These are phyloP conservation scores for Notholithocarpus densiflorus DNA, from an alignment of 306 rosid genomes.

Conservation along the genomic window DNA sequence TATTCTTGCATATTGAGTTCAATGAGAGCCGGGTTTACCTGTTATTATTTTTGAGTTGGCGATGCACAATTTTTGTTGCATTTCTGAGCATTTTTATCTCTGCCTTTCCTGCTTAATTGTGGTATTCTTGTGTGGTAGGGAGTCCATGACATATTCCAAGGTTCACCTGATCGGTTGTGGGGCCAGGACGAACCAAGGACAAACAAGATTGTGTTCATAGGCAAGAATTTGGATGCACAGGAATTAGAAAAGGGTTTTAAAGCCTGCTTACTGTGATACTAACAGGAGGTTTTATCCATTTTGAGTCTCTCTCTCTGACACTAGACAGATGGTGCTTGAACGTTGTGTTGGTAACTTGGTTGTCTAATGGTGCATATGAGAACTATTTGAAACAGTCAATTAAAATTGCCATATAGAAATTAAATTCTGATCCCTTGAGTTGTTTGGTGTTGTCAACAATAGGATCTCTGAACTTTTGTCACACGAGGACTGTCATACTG, in stretches of 20 bases:
- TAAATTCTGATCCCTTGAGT: not conserved
- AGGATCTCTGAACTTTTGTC: not conserved
- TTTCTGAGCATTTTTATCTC: not conserved
- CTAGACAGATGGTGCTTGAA: not conserved
- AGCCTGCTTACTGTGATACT: slow-evolving; percentile 61
- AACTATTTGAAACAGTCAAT: not conserved
- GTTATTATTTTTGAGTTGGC: not conserved
- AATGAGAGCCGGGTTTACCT: not conserved
- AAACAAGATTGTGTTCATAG: slow-evolving; percentile 90
- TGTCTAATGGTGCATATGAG: not conserved
- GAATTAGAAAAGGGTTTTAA: slow-evolving; percentile 80
- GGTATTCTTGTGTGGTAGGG: slow-evolving; percentile 53
- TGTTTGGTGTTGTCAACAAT: not conserved
- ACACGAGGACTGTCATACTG: too few relatives aligned
- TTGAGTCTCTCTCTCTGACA: not conserved
- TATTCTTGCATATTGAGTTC: too few relatives aligned
- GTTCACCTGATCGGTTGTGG: slow-evolving; percentile 96
- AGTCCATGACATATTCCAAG: slow-evolving; percentile 97
- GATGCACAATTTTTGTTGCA: not conserved
- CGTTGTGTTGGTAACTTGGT: not conserved
- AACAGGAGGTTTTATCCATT: not conserved
- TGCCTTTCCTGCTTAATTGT: not conserved
- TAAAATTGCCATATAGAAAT: not conserved
- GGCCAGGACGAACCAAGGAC: slow-evolving; percentile 67
- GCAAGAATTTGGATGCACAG: slow-evolving; percentile 77